phyloP scores from a whole-genome alignment of 2,329 filamentous ascomycete genomes.

The Penicillium sclerotigenum region DNA sequence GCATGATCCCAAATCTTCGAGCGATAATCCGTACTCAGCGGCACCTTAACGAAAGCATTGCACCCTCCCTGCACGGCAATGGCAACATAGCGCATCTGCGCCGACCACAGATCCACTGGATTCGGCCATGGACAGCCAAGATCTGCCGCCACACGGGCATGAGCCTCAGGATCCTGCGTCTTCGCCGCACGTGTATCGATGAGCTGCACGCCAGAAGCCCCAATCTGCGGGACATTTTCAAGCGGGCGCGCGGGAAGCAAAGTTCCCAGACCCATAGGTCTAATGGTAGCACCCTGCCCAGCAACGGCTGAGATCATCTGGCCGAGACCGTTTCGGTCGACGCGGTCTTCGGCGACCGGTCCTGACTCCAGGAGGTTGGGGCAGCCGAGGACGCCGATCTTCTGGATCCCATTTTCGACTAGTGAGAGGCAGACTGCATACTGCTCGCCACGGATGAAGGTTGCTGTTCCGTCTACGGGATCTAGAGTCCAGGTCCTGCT shows the following conservation, averaged over 20 bases:
- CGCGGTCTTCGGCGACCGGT: slow-evolving; percentile 37
- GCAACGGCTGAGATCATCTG: slow-evolving; percentile 51
- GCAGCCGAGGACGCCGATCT: slow-evolving; percentile 59
- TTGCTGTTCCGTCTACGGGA: slow-evolving; percentile 62
- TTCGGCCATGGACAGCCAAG: slow-evolving; percentile 47
- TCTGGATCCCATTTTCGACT: slow-evolving; percentile 56
- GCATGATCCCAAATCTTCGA: slow-evolving; percentile 57
- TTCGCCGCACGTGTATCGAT: slow-evolving; percentile 43
- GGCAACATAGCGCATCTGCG: slow-evolving; percentile 54
- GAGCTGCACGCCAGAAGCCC: slow-evolving; percentile 40
- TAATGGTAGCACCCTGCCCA: slow-evolving; percentile 44
- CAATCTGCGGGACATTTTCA: slow-evolving; percentile 25
- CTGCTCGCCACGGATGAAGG: slow-evolving; percentile 60
- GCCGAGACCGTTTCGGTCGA: slow-evolving; percentile 47
- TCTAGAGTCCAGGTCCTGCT: slow-evolving; percentile 61
- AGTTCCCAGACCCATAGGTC: slow-evolving; percentile 35
- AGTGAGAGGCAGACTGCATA: slow-evolving; percentile 61
- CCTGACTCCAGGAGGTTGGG: slow-evolving; percentile 53
- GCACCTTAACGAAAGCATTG: slow-evolving; percentile 51
- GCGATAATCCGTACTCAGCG: slow-evolving; percentile 42
- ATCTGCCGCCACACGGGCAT: slow-evolving; percentile 38
- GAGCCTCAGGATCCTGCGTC: slow-evolving; percentile 40
- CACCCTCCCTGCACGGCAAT: slow-evolving; percentile 49
- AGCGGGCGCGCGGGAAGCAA: slow-evolving; percentile 36
- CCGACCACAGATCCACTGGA: slow-evolving; percentile 50